Conservation (phyloP, 164 flowering plant genomes). For the Tetracentron sinense region DNA sequence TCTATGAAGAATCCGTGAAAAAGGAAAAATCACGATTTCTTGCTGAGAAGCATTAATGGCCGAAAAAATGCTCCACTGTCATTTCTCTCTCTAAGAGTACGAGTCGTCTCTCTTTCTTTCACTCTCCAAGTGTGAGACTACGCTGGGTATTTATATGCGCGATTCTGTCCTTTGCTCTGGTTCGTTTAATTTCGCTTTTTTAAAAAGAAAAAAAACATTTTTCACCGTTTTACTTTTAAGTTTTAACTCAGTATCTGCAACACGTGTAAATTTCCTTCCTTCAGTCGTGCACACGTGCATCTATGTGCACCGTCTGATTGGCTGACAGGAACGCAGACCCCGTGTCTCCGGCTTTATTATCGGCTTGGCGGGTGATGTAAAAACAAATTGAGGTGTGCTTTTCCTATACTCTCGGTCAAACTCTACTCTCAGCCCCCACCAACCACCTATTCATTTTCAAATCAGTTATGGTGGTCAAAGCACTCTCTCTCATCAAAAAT, state of each 20-base stretch:
- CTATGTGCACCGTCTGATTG: neutral
- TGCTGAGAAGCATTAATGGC: conserved; percentile 28
- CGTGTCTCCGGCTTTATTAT: neutral
- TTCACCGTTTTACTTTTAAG: no score
- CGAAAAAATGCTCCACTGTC: neutral
- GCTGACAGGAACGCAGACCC: neutral
- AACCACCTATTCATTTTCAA: no score
- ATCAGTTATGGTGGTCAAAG: no score
- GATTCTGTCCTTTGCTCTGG: neutral
- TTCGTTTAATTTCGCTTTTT: neutral
- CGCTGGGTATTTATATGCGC: neutral
- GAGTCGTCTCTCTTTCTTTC: neutral
- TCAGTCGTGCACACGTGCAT: neutral
- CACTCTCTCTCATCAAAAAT: no score
- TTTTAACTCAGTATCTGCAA: neutral
- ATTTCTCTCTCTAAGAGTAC: neutral
- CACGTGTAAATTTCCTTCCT: neutral
- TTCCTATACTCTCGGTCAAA: no score
- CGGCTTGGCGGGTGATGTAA: neutral
- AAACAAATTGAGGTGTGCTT: no score
- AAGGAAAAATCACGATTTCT: conserved; percentile 25
- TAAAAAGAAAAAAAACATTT: no score
- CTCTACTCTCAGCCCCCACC: no score
- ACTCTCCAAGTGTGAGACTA: neutral
- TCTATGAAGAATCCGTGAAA: conserved; percentile 8